Evolutionary conservation across 2,329 filamentous ascomycete species (phyloP), one percentile per base, ranked within the genome.

Genomic region (Pestalotiopsis sp.): DNA sequence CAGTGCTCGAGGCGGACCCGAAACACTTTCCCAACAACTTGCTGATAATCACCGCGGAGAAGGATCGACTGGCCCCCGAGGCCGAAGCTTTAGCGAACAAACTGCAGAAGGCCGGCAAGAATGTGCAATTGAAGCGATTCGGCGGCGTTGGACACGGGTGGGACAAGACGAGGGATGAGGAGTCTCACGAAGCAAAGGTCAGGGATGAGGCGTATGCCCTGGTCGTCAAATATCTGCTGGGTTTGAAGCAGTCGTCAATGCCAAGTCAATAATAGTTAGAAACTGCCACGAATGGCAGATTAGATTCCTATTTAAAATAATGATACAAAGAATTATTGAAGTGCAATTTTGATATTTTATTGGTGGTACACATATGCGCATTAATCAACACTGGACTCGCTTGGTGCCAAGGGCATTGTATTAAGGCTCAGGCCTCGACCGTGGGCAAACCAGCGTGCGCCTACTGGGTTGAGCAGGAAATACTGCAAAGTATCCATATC

Each of bases 51-150:
- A 78, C 78, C 1, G 77, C 74, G 6, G 80, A 75, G 3, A 74
- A 78, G 1, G 82, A 84, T 72, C 70, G 68, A n/a, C 74, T 83
- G 31, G 75, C 74, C 0, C 73, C 74, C 1, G 82, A 84, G 67
- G 75, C 75, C 0, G 77, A 81, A 62, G 73, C 67, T 11, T 72
- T 83, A 23, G 80, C 75, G 0, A 67, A 73, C 69, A 78, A 67
- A 25, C 27, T 59, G 17, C 25, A 59, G 23, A 23, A 27, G 9
- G 57, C 20, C 4, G 57, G 23, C 23, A 59, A 59, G 17, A 59
- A 36, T 36, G 57, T 59, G 57, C 57, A 14, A 5, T 14, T 59
- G 7, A 59, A 59, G 57, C 57, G 57, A 3, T 59, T 23, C 20
- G 57, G 31, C 11, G 57, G 57, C 9, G 57, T 36, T 0, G n/a